These are phyloP conservation scores for Jaminaea rosea DNA, from an alignment of 1,284 basidiomycete species.

Conservation along the genomic window DNA sequence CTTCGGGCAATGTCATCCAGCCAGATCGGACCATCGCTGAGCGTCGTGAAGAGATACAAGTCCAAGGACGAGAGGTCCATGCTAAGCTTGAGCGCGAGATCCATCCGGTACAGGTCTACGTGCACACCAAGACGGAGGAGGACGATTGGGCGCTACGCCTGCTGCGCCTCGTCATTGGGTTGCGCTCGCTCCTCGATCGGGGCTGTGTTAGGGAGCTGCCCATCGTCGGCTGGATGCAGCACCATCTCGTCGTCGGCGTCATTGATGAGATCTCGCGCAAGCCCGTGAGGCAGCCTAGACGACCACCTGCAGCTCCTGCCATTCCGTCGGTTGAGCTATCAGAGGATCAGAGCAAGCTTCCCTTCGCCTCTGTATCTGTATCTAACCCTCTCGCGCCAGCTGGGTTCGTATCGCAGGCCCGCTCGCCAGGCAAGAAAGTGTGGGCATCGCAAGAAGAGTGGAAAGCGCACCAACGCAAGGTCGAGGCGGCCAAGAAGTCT, in stretches of 20 bases:
- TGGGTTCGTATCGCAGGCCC: neutral
- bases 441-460: slow-evolving; percentile 31
- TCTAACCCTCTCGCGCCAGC: neutral
- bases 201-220: slow-evolving; percentile 28
- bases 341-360: neutral
- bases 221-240: slow-evolving; percentile 32
- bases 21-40: slow-evolving; percentile 14
- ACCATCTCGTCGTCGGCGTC: slow-evolving; percentile 31
- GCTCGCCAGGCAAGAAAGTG: slow-evolving; percentile 10
- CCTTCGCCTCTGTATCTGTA: neutral
- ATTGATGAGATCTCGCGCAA: slow-evolving; percentile 34
- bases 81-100: slow-evolving; percentile 69
- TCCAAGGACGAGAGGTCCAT: slow-evolving; percentile 56
- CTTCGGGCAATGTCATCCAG: slow-evolving; percentile 15
- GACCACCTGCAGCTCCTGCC: neutral
- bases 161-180: slow-evolving; percentile 25
- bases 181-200: slow-evolving; percentile 4
- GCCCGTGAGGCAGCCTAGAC: neutral
- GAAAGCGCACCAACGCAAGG: slow-evolving; percentile 14
- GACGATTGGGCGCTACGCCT: slow-evolving; percentile 66
- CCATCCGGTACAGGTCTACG: slow-evolving; percentile 55
- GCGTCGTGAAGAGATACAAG: slow-evolving; percentile 19
- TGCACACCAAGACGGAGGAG: slow-evolving; percentile 55
- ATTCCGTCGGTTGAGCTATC: neutral
- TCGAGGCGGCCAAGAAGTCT: neutral